Percentiles rank a stretch among this genome's conserved stretches.
phyloP scores from a whole-genome alignment of 2,329 filamentous ascomycete species.

The Fusarium buharicum region DNA sequence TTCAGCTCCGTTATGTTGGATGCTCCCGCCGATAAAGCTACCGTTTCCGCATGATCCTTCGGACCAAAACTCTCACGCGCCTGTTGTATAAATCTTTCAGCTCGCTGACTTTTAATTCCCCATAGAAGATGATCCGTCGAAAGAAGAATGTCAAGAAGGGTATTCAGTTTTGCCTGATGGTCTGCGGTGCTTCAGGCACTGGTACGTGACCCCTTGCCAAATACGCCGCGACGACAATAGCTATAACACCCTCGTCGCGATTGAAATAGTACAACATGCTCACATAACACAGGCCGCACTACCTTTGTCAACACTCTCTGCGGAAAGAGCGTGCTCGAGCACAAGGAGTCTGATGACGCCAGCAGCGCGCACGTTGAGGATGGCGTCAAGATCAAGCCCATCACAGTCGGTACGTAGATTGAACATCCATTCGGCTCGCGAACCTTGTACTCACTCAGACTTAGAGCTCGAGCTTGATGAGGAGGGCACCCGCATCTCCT shows the following conservation, averaged over 20 bases:
- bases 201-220: slow-evolving; percentile 67
- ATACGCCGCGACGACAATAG: slow-evolving; percentile 19
- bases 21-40: slow-evolving; percentile 40
- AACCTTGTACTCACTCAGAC: slow-evolving; percentile 37
- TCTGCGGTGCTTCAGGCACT: slow-evolving; percentile 98
- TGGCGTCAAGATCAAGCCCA: slow-evolving; percentile 97
- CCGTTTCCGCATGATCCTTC: slow-evolving; percentile 30
- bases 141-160: slow-evolving; percentile 99
- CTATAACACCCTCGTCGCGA: slow-evolving; percentile 20
- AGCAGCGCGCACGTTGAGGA: slow-evolving; percentile 91
- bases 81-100: slow-evolving; percentile 22
- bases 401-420: slow-evolving; percentile 82
- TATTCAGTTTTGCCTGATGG: slow-evolving; percentile 99
- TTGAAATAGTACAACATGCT: slow-evolving; percentile 33
- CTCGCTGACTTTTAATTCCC: slow-evolving; percentile 43
- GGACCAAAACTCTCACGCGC: slow-evolving; percentile 30
- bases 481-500: slow-evolving; percentile 96
- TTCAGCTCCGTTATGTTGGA: slow-evolving; percentile 24
- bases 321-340: slow-evolving; percentile 87
- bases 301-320: slow-evolving; percentile 99
- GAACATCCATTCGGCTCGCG: slow-evolving; percentile 28
- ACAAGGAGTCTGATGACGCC: slow-evolving; percentile 94
- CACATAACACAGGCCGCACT: slow-evolving; percentile 77
- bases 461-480: slow-evolving; percentile 94
- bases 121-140: slow-evolving; percentile 92